phyloP scores from a whole-genome alignment of 352 stramenopile genomes.

The Globisporangium nunn region DNA sequence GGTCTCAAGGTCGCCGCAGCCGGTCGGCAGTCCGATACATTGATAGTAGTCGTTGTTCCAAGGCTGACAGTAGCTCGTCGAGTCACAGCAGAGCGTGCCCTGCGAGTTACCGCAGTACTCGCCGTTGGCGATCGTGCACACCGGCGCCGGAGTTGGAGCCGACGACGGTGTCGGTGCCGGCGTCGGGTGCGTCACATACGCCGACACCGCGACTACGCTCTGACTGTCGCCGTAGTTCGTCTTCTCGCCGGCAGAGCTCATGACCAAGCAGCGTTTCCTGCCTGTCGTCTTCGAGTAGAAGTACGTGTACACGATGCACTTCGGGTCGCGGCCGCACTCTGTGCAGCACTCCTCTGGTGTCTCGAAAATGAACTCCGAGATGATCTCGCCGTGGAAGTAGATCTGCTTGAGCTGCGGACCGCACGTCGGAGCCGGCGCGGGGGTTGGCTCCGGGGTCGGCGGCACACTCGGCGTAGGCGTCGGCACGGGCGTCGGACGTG shows the following conservation, averaged over 20 bases:
- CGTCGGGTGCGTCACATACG: slow-evolving; percentile 3
- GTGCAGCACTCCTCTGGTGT: slow-evolving; percentile 7
- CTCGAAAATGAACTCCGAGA: slow-evolving; percentile 3
- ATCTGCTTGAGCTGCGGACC: slow-evolving; percentile 8
- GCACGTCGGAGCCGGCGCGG: slow-evolving; percentile 1
- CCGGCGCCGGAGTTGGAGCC: not conserved
- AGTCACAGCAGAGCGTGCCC: slow-evolving; percentile 8
- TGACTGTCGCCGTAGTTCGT: slow-evolving; percentile 10
- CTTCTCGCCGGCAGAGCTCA: slow-evolving; percentile 5
- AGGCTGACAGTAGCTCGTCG: slow-evolving; percentile 21
- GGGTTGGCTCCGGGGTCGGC: not conserved
- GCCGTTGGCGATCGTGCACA: slow-evolving; percentile 1
- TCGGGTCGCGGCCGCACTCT: slow-evolving; percentile 1
- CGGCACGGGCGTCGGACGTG: not conserved
- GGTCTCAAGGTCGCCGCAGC: slow-evolving; percentile 15
- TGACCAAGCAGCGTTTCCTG: slow-evolving; percentile 3
- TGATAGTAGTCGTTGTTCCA: slow-evolving; percentile 27
- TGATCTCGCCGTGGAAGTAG: slow-evolving; percentile 9
- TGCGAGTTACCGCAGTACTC: slow-evolving; percentile 20
- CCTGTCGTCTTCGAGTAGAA: slow-evolving; percentile 10
- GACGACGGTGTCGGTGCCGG: not conserved
- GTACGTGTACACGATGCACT: slow-evolving; percentile 6
- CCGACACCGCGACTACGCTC: slow-evolving; percentile 3
- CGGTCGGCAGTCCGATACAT: slow-evolving; percentile 13
- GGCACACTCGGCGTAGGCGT: not conserved